Percentiles rank a stretch among this genome's conserved stretches.
Conservation (phyloP, 2,329 filamentous ascomycete genomes). For the Colletotrichum sidae region DNA sequence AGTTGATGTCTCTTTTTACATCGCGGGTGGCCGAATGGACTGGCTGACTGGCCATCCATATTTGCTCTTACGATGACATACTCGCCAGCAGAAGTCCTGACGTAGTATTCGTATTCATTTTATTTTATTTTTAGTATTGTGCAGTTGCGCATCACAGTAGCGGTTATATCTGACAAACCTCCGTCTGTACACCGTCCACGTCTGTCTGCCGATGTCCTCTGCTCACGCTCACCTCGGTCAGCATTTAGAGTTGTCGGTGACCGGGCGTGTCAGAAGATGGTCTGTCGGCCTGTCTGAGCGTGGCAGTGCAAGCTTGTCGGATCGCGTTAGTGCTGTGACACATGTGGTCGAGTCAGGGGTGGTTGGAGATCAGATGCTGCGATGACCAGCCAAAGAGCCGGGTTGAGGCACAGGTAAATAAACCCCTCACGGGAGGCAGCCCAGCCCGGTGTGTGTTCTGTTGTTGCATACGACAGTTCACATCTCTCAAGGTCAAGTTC, state of each 20-base stretch:
- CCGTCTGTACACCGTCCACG: too few species aligned
- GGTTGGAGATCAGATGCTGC: too few species aligned
- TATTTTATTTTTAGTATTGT: too few species aligned
- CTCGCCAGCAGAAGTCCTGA: too few species aligned
- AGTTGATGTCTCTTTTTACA: too few species aligned
- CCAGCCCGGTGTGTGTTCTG: neutral
- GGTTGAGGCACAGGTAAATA: slow-evolving; percentile 16
- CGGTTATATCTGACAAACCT: too few species aligned
- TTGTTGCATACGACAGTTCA: neutral
- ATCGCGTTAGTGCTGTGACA: slow-evolving; percentile 28
- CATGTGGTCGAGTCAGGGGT: slow-evolving; percentile 16
- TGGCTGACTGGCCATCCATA: too few species aligned
- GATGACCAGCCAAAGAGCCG: neutral
- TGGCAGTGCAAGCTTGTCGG: slow-evolving; percentile 33
- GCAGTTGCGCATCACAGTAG: too few species aligned
- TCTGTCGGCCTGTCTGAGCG: neutral
- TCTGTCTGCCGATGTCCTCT: too few species aligned
- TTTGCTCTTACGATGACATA: too few species aligned
- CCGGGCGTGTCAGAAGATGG: slow-evolving; percentile 17
- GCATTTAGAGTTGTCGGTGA: slow-evolving; percentile 24
- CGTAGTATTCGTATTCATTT: too few species aligned
- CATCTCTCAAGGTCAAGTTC: neutral
- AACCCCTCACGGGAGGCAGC: slow-evolving; percentile 35
- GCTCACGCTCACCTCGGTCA: slow-evolving; percentile 2
- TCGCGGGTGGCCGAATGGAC: too few species aligned